Evolutionary conservation across 2,329 filamentous ascomycete species (phyloP), one percentile per base, ranked within the genome.

Genomic region (Sporothrix globosa): DNA sequence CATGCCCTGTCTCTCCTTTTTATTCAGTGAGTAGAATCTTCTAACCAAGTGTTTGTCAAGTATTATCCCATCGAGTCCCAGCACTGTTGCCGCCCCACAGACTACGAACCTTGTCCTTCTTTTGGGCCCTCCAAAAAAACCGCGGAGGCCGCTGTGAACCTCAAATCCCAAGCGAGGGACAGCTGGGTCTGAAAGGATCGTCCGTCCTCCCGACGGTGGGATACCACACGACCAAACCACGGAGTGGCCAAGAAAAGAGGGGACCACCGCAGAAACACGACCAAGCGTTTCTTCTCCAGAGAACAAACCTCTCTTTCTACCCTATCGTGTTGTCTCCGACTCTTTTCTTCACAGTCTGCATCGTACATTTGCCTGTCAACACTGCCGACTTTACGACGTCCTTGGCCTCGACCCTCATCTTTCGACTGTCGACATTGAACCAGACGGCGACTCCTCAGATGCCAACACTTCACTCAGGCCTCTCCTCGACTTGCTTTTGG

Each of bases 161-260:
- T 44, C 39, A 10, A 60, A 21, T 39, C 58, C 44, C n/a, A 21
- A 46, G 39, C n/a, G 30, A 63, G 58, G 58, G 39, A 63, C n/a
- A 39, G 58, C 11, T 46, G 58, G 58, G 39, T 27, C 39, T 63
- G 39, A 46, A 46, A 46, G 58, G 58, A 63, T 63, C 58, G 58
- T 24, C 58, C 58, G 58, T 24, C 58, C 39, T 63, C 58, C 58
- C 58, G 58, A 63, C 58, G 24, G 24, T 39, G 39, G 58, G 39
- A n/a, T 61, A 46, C 39, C n/a, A 46, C 24, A 61, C 19, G 56
- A 7, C 34, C 34, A 61, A 17, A 56, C 53, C 24, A 56, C 53
- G 53, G 53, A 56, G 53, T 21, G 2, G 58, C 19, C 34, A 44
- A 44, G 58, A 21, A 63, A 63, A 58, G 58, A 63, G 58, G 58